A percentile compares a stretch with the other conserved stretches of the same genome.
Evolutionary conservation across 2,329 filamentous ascomycete species (phyloP).

Genomic region (Fusarium falciforme): DNA sequence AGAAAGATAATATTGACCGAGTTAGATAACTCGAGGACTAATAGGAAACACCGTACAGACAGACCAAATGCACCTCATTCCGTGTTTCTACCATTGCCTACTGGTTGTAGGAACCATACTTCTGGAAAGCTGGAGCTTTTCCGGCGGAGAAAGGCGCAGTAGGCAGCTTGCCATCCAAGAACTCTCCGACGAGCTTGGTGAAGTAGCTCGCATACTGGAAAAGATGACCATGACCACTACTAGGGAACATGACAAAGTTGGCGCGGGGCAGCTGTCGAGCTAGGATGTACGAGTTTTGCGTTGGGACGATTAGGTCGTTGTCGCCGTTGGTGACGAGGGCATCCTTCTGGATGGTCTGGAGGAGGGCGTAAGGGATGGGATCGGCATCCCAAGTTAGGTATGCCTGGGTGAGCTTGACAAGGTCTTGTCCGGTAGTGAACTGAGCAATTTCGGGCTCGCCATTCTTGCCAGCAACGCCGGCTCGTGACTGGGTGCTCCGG

Average conservation of each 20-base stretch:
- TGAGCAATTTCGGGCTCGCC: not conserved
- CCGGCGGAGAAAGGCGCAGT: not conserved
- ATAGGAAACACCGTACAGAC: not conserved
- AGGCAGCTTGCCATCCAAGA: not conserved
- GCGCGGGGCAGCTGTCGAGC: slow-evolving; percentile 2
- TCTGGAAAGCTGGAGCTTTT: not conserved
- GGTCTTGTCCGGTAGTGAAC: not conserved
- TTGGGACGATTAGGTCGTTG: slow-evolving; percentile 5
- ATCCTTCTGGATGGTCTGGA: slow-evolving; percentile 7
- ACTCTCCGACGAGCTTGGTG: slow-evolving; percentile 2
- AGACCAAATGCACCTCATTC: not conserved
- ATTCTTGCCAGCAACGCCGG: not conserved
- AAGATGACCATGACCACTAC: slow-evolving; percentile 2
- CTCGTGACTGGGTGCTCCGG: not conserved
- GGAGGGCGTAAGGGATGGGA: not conserved
- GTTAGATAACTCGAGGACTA: not conserved
- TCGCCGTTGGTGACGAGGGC: not conserved
- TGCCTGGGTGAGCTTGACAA: slow-evolving; percentile 2
- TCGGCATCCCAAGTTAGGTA: slow-evolving; percentile 5
- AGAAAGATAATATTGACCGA: not conserved
- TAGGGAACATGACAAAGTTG: slow-evolving; percentile 4
- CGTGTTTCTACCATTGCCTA: not conserved
- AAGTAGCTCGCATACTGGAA: slow-evolving; percentile 5
- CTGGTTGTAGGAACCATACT: not conserved
- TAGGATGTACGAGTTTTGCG: slow-evolving; percentile 2